Evolutionary conservation across 2,329 filamentous ascomycete species (phyloP).

Genomic region (Bipolaris zeicola): DNA sequence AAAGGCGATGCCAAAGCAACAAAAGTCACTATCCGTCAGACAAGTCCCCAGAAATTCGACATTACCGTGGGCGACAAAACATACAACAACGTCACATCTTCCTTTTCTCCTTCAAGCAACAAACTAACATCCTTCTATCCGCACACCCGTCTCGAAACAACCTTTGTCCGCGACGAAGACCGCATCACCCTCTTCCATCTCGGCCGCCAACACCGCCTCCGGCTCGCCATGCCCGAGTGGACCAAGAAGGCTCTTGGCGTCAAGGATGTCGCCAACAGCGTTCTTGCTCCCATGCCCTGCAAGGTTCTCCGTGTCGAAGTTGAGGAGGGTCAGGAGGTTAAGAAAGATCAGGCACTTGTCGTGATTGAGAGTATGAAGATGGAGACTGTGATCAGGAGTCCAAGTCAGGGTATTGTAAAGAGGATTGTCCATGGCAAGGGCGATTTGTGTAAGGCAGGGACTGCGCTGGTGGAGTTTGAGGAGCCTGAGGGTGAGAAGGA

Average conservation of each 20-base stretch:
- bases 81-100: slow-evolving; percentile 55
- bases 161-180: slow-evolving; percentile 68
- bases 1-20: slow-evolving; percentile 48
- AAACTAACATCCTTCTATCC: slow-evolving; percentile 78
- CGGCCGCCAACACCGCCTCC: slow-evolving; percentile 63
- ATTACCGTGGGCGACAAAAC: slow-evolving; percentile 52
- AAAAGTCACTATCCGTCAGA: slow-evolving; percentile 59
- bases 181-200: slow-evolving; percentile 79
- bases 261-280: slow-evolving; percentile 79
- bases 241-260: slow-evolving; percentile 84
- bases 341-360: slow-evolving; percentile 84
- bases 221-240: slow-evolving; percentile 71
- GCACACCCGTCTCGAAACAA: slow-evolving; percentile 77
- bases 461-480: slow-evolving; percentile 45
- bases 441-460: slow-evolving; percentile 54
- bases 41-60: slow-evolving; percentile 57
- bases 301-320: slow-evolving; percentile 93
- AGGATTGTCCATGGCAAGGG: slow-evolving; percentile 57
- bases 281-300: slow-evolving; percentile 95
- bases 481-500: slow-evolving; percentile 18
- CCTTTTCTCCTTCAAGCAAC: slow-evolving; percentile 52
- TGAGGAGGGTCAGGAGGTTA: slow-evolving; percentile 76
- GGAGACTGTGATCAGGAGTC: slow-evolving; percentile 61
- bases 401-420: slow-evolving; percentile 54
- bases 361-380: slow-evolving; percentile 66